Evolutionary conservation across 2,329 filamentous ascomycete genomes (phyloP), one percentile per base, ranked within the genome.

Genomic region (Aschersonia sp.): DNA sequence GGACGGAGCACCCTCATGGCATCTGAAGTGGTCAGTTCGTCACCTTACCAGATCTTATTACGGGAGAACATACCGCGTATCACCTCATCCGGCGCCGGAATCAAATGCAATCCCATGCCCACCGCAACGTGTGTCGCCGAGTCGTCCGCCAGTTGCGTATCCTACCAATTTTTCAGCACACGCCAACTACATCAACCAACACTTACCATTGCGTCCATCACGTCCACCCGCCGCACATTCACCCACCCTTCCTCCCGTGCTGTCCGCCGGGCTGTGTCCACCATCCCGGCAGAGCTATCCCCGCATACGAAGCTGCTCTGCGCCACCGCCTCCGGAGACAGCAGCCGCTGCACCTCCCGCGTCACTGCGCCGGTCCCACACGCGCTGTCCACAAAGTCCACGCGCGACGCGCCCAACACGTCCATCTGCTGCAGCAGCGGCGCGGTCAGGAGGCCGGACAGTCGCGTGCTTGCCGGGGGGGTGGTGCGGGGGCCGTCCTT

Each of bases 321-420:
- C 6, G 55, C 56, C 28, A 73, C 60, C 4, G 69, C 58, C 1
- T 66, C 54, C 5, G 56, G 58, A 9, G 63, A 52, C 10, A 78
- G 50, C 3, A 54, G 56, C 7, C 56, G 56, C 48, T 74, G 67
- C 10, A 77, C 54, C 30, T 69, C 58, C 6, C 68, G 65, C 1
- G 69, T 69, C 9, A 76, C 61, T 12, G 74, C 63, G 0, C 74
- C 76, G 4, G 66, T 64, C 0, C 75, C 75, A 48, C 75, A 78
- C 5, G 71, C 74, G 51, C 69, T 69, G 50, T 80, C 76, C 9
- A 80, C 56, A 30, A 78, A 53, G 3, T 46, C 45, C 45, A 73
- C 59, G 0, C 68, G 65, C 5, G 52, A 47, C 3, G 50, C 30
- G 30, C 48, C 40, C 0, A 46, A 47, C 4, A 64, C 50, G 0